Evolutionary conservation across 768 basidiomycete genomes (phyloP), one percentile per base, ranked within the genome.

Genomic region (Tubosaeta sp.): DNA sequence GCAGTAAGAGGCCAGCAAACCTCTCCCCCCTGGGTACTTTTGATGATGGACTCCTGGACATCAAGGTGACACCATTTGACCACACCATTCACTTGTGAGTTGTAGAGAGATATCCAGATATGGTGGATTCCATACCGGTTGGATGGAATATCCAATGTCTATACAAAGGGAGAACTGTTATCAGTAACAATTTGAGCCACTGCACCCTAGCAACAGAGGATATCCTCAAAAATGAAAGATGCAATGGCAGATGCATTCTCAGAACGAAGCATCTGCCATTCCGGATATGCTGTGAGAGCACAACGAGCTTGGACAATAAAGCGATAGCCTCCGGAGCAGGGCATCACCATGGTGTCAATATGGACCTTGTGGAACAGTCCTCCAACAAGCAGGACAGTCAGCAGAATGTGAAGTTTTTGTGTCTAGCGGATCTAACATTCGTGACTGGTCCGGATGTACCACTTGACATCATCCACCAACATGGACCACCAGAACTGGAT

Each of bases 401-500:
- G 59, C 0, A 51, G 63, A 14, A 65, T 56, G 18, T 45, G 45
- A 1, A 60, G 6, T 10, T 35, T 42, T 8, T 71, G 71, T 14
- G 40, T 18, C 56, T 36, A 44, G 63, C 60, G 3, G 56, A 70
- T 14, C 63, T 66, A 8, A 51, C 57, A n/a, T 70, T 51, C 70
- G 71, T 75, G 3, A 70, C 73, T 50, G 38, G 21, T 66, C 21
- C 63, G 59, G 29, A 76, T 65, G 13, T 40, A 58, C 46, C 52
- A 53, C 24, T 63, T 64, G 0, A 67, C 62, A 27, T 72, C 32
- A 34, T 61, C 30, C 4, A 41, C 18, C 0, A 49, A 11, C 40
- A 49, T 1, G 0, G 16, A 24, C 41, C 41, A 42, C 25, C 41
- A 42, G 25, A 42, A 42, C 14, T 8, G 25, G 2, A 42, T 13